Evolutionary conservation across 371 early-diverging fungal species (phyloP), one percentile per base, ranked within the genome.

Genomic region (Apophysomyces ossiformis): DNA sequence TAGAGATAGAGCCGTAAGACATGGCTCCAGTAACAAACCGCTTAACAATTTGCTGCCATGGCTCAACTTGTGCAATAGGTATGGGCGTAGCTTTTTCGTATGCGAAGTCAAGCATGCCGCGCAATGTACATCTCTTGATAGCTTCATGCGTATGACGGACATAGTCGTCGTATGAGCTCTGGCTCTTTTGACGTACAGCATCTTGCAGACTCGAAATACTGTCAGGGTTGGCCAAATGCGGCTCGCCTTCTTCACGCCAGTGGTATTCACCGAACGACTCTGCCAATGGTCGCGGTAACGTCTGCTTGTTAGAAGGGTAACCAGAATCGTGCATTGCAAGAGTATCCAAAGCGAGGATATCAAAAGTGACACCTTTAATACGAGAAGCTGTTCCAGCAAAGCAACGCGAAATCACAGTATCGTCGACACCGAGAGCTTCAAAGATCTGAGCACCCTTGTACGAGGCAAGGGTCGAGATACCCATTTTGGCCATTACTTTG

Each of bases 401-500:
- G 73, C 97, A 97, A 58, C 89, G 87, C 21, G 88, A 86, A 63
- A 98, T 90, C 57, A 98, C 96, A 36, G 91, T 83, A 57, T 90
- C 86, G 62, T 94, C 93, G 7, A 98, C 74, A 68, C 99, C 99
- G 21, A 98, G 88, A 21, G 96, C 96, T 78, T 98, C 99, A 76
- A 98, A 97, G 70, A 96, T 96, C 84, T 98, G 97, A 12, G 99
- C 97, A 61, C 97, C 99, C 81, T 97, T 97, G 87, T 98, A 98
- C 37, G 93, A 92, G 74, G 97, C 96, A 65, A 98, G 79, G 11
- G 99, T 97, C 16, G 97, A 96, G 61, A 98, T 96, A 69, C 99
- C 99, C 99, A 98, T 98, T 87, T 98, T 98, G 75, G 96, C 95
- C 97, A 97, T 97, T 66, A 97, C 98, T 79, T 98, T 97, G 60